phyloP scores from a whole-genome alignment of 805 yeast genomes.

The Yamadazyma laniorum region DNA sequence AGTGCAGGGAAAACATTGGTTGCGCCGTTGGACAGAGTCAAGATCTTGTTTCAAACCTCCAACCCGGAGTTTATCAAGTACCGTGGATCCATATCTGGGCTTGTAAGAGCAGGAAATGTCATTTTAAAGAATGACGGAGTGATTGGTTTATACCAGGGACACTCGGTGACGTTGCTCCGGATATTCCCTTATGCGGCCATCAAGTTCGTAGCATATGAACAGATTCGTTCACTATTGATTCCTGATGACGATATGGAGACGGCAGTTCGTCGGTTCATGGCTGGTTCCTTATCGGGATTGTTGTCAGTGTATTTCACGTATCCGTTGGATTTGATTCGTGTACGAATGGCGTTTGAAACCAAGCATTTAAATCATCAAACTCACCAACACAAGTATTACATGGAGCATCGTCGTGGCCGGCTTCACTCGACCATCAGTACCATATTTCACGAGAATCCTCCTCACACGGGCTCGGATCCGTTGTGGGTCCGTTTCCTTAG shows the following conservation, averaged over 20 bases:
- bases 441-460: conserved; percentile 38
- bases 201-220: conserved; percentile 95
- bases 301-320: conserved; percentile 85
- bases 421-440: conserved; percentile 29
- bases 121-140: conserved; percentile 72
- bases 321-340: conserved; percentile 88
- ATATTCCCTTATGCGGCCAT: conserved; percentile 97
- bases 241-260: conserved; percentile 77
- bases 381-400: conserved; percentile 23
- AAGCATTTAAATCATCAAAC: conserved; percentile 29
- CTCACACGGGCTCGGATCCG: conserved; percentile 32
- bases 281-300: conserved; percentile 91
- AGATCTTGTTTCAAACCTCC: conserved; percentile 91
- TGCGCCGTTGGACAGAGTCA: conserved; percentile 94
- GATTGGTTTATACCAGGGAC: conserved; percentile 88
- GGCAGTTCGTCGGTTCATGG: conserved; percentile 70
- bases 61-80: conserved; percentile 83
- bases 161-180: conserved; percentile 85
- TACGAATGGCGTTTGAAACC: conserved; percentile 88
- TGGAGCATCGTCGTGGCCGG: conserved; percentile 30
- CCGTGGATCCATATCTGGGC: conserved; percentile 77
- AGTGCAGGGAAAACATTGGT: conserved; percentile 93
- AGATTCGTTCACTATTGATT: conserved; percentile 74
- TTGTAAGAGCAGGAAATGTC: conserved; percentile 65
- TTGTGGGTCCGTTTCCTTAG: conserved; percentile 36